Percentiles rank a stretch among this genome's conserved stretches.
Evolutionary conservation across 371 early-diverging fungal genomes (phyloP).

Genomic region (Dichotomocladium elegans): DNA sequence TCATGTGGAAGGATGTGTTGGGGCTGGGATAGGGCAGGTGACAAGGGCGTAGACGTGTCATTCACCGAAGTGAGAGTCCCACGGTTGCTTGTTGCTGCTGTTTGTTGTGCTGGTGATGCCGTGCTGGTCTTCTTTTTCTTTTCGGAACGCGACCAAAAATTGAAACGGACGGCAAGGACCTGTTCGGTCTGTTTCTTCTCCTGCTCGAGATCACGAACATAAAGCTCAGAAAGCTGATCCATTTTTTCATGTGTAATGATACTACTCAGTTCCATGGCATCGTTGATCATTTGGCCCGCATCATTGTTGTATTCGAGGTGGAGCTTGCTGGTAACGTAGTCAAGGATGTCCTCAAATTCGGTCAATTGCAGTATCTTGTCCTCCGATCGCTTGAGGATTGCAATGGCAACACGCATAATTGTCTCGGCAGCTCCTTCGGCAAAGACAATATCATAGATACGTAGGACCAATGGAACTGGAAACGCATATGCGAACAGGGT

Average conservation of each 20-base stretch:
- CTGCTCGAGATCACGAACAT: constrained; percentile 57
- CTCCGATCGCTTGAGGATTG: constrained; percentile 75
- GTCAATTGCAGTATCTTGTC: constrained; percentile 60
- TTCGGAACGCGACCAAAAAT: constrained; percentile 33
- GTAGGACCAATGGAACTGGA: constrained; percentile 74
- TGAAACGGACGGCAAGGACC: constrained; percentile 51
- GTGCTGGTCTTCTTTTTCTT: constrained; percentile 32
- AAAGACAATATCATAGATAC: constrained; percentile 79
- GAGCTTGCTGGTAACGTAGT: constrained; percentile 70
- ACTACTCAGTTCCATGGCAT: constrained; percentile 67
- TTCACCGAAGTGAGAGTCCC: background rate
- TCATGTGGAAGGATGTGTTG: background rate
- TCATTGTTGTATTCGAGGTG: constrained; percentile 68
- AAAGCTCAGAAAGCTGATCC: constrained; percentile 68
- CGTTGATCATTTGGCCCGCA: constrained; percentile 65
- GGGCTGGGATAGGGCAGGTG: background rate
- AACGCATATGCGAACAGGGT: constrained; percentile 81
- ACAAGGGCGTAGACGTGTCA: background rate
- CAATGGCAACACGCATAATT: constrained; percentile 80
- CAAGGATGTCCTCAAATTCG: constrained; percentile 79
- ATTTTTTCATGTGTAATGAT: constrained; percentile 67
- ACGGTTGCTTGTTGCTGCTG: background rate
- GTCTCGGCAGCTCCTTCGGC: constrained; percentile 80
- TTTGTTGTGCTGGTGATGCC: background rate
- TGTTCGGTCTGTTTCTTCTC: constrained; percentile 61